Evolutionary conservation across 139 green algal genomes (phyloP).

Genomic region (Raphidocelis subcapitata): DNA sequence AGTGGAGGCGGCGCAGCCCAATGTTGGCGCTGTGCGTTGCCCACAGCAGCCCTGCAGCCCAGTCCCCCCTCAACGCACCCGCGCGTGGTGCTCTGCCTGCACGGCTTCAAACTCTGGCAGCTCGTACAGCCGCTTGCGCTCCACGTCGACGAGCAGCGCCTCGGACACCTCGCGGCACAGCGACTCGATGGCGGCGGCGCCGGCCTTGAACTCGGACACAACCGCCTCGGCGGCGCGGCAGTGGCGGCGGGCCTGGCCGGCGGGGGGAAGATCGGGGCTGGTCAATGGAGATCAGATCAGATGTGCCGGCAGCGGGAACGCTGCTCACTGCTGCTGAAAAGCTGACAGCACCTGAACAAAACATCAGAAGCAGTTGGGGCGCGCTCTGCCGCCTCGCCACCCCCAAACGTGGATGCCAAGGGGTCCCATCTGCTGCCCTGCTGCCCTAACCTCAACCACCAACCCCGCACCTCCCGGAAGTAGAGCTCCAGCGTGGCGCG

Average conservation of each 20-base stretch:
- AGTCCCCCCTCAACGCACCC: conserved; percentile 13
- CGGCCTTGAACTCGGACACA: conserved; percentile 75
- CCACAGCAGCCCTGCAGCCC: too few relatives aligned
- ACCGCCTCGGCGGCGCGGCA: conserved; percentile 69
- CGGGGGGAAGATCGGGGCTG: too few relatives aligned
- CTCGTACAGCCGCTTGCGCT: conserved; percentile 88
- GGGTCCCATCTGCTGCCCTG: too few relatives aligned
- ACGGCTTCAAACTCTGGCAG: conserved; percentile 70
- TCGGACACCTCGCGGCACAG: conserved; percentile 63
- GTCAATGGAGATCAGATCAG: too few relatives aligned
- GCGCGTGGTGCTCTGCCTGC: conserved; percentile 65
- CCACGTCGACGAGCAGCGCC: conserved; percentile 73
- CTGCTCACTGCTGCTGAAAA: background rate
- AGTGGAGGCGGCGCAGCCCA: too few relatives aligned
- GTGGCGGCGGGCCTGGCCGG: conserved; percentile 38
- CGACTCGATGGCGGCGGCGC: conserved; percentile 52
- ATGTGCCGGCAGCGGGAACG: too few relatives aligned
- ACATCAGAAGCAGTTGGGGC: too few relatives aligned
- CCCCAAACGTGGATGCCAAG: too few relatives aligned
- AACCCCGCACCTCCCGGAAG: conserved; percentile 68
- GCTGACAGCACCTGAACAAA: background rate
- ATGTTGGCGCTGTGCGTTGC: too few relatives aligned
- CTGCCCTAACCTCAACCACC: too few relatives aligned
- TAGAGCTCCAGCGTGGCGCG: conserved; percentile 80
- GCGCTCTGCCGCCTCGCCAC: too few relatives aligned